Percentiles rank a stretch among this genome's conserved stretches.
Conservation (phyloP, 2,329 filamentous ascomycete genomes). For the Colletotrichum sidae region DNA sequence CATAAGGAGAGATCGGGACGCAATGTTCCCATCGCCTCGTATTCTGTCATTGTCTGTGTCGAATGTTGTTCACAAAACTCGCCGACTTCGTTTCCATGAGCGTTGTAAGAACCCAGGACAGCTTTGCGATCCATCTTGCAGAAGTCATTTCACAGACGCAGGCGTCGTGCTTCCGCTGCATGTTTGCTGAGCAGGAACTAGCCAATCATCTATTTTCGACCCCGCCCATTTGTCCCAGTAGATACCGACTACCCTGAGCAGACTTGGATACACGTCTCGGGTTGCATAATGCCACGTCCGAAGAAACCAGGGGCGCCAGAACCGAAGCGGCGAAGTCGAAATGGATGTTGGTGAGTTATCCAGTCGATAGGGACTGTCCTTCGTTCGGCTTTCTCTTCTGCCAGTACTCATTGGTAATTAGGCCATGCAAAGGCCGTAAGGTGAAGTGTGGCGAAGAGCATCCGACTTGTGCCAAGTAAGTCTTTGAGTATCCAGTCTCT, state of each 20-base stretch:
- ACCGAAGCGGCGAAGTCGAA: conserved; percentile 58
- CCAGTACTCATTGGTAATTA: conserved; percentile 47
- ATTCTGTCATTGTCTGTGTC: conserved; percentile 1
- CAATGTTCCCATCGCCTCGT: conserved; percentile 2
- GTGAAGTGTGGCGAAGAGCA: conserved; percentile 84
- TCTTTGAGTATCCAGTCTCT: conserved; percentile 11
- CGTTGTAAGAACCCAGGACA: conserved; percentile 17
- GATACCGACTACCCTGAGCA: conserved; percentile 3
- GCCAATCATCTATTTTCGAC: conserved; percentile 33
- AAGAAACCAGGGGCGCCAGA: conserved; percentile 56
- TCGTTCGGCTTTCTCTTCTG: background rate
- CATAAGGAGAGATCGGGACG: conserved; percentile 26
- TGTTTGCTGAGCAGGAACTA: conserved; percentile 29
- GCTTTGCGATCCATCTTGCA: background rate
- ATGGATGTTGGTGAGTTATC: conserved; percentile 57
- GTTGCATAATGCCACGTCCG: conserved; percentile 53
- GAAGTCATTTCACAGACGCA: conserved; percentile 10
- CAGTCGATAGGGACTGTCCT: background rate
- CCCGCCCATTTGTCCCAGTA: conserved; percentile 31
- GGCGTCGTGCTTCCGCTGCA: conserved; percentile 21
- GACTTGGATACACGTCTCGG: conserved; percentile 19
- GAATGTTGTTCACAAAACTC: background rate
- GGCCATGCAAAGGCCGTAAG: conserved; percentile 82
- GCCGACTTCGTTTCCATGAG: background rate
- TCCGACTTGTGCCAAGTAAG: conserved; percentile 75